Evolutionary conservation across 192 early-diverging fungal genomes (phyloP).

Genomic region (Rhizophagus sp.): DNA sequence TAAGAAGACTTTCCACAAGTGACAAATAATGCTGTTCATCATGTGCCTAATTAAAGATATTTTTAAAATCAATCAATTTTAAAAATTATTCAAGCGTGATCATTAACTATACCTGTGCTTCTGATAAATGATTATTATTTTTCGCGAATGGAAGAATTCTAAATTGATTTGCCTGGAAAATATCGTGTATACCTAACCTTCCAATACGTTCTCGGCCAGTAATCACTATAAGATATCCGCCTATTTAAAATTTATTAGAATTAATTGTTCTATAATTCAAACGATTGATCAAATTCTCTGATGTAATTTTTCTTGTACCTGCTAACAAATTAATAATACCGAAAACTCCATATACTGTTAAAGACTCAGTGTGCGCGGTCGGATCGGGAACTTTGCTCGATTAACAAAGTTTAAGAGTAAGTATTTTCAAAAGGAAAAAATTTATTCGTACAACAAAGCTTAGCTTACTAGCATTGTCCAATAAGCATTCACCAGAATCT

Average conservation of each 20-base stretch:
- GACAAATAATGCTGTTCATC: slow-evolving; percentile 53
- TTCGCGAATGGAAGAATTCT: slow-evolving; percentile 54
- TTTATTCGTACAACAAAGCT: not conserved
- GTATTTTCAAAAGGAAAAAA: not conserved
- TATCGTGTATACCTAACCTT: slow-evolving; percentile 55
- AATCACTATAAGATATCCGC: slow-evolving; percentile 76
- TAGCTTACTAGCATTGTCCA: slow-evolving; percentile 51
- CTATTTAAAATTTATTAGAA: slow-evolving; percentile 36
- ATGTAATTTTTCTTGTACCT: slow-evolving; percentile 41
- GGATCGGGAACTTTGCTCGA: slow-evolving; percentile 37
- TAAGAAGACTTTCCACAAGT: slow-evolving; percentile 51
- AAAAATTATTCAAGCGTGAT: no score
- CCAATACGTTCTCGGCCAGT: slow-evolving; percentile 67
- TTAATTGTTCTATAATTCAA: not conserved
- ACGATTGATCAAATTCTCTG: not conserved
- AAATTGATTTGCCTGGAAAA: slow-evolving; percentile 66
- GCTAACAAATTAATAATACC: slow-evolving; percentile 70
- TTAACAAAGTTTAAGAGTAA: not conserved
- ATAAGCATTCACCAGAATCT: slow-evolving; percentile 41
- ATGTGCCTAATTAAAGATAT: slow-evolving; percentile 35
- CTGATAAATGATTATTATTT: slow-evolving; percentile 37
- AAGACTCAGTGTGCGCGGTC: slow-evolving; percentile 54
- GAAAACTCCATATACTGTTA: slow-evolving; percentile 68
- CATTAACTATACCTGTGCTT: slow-evolving; percentile 43
- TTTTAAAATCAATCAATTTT: not conserved